phyloP scores from a whole-genome alignment of 1,139 yeast species.

The Kodamaea suecica region DNA sequence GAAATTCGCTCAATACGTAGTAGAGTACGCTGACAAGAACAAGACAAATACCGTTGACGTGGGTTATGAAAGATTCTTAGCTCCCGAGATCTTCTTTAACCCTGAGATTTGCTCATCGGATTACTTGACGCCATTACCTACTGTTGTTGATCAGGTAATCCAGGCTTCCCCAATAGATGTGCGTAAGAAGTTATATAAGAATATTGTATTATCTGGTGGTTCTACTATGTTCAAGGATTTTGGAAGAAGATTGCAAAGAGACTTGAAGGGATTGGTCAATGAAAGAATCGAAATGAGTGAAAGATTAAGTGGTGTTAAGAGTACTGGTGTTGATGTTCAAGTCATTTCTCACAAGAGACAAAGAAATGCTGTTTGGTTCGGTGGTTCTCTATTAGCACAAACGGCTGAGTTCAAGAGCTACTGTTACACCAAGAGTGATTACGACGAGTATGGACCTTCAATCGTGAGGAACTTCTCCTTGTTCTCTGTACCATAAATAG shows the following conservation, averaged over 20 bases:
- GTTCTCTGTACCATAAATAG: constrained; percentile 73
- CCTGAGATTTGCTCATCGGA: constrained; percentile 97
- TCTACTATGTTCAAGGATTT: constrained; percentile 98
- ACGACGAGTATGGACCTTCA: constrained; percentile 96
- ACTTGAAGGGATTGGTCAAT: constrained; percentile 80
- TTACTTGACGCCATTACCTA: constrained; percentile 92
- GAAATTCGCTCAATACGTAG: constrained; percentile 88
- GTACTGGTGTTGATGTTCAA: constrained; percentile 95
- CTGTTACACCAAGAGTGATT: constrained; percentile 95
- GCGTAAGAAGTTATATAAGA: constrained; percentile 91
- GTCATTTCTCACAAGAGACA: constrained; percentile 97
- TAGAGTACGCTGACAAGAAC: constrained; percentile 71
- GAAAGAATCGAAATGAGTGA: constrained; percentile 86
- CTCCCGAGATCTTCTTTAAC: constrained; percentile 97
- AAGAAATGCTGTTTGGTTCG: constrained; percentile 99
- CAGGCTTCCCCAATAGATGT: constrained; percentile 97
- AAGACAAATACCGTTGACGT: constrained; percentile 77
- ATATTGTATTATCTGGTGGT: constrained; percentile 94
- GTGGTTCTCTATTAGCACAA: constrained; percentile 95
- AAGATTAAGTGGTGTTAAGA: constrained; percentile 72
- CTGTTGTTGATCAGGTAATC: constrained; percentile 90
- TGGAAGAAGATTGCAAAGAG: constrained; percentile 96
- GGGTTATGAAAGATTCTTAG: constrained; percentile 95
- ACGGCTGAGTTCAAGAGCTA: constrained; percentile 95
- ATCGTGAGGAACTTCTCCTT: constrained; percentile 95